Evolutionary conservation across 2,329 filamentous ascomycete species (phyloP).

Genomic region (Phaeomoniella chlamydospora): DNA sequence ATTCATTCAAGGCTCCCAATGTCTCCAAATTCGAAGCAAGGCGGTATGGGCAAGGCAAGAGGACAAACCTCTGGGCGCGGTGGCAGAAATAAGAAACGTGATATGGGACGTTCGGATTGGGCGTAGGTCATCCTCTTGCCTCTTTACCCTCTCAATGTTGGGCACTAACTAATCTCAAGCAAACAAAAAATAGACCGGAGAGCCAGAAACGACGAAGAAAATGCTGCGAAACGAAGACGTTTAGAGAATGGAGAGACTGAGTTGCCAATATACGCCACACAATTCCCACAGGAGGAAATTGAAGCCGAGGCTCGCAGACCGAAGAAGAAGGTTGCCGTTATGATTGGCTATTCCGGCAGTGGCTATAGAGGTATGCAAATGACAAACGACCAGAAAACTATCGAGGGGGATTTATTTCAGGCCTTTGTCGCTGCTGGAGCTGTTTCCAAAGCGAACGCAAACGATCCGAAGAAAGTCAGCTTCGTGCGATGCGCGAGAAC

Average conservation of each 20-base stretch:
- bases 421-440: conserved; percentile 84
- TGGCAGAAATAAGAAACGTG: conserved; percentile 43
- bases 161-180: conserved; percentile 37
- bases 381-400: conserved; percentile 58
- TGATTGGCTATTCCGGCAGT: conserved; percentile 90
- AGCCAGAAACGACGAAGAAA: conserved; percentile 32
- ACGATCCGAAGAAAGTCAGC: conserved; percentile 92
- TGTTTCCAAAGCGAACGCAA: conserved; percentile 91
- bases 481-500: conserved; percentile 88
- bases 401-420: conserved; percentile 86
- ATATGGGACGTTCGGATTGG: conserved; percentile 53
- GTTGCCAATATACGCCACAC: conserved; percentile 38
- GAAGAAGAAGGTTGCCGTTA: conserved; percentile 90
- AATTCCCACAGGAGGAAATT: conserved; percentile 67
- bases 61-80: conserved; percentile 17
- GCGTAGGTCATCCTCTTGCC: conserved; percentile 32
- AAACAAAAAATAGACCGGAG: conserved; percentile 36
- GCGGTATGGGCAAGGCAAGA: conserved; percentile 12
- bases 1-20: too few species aligned
- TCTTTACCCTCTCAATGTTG: conserved; percentile 2
- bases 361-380: conserved; percentile 98
- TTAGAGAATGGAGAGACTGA: conserved; percentile 29
- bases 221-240: conserved; percentile 41
- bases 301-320: conserved; percentile 73
- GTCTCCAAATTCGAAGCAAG: background rate